Base-by-base conservation (phyloP, 202 grass and related monocot genomes). In the Setaria viridis region DNA sequence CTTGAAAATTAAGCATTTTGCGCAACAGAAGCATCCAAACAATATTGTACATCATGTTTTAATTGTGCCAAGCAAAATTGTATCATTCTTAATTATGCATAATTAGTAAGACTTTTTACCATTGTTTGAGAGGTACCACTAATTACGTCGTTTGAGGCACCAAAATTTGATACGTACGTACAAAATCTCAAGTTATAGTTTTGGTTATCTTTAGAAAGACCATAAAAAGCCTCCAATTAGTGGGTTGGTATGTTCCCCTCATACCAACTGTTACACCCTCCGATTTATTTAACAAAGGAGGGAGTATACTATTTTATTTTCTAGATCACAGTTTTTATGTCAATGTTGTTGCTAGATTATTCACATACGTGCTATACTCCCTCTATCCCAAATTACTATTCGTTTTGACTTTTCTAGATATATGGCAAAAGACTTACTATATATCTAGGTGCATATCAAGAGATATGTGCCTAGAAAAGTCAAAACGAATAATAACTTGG, bases 21-120 rank as follows among this genome's bases (percentile, higher is more conserved):
- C 5, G 35, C 34, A 46, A 82, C 72, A 82, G 77, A 45, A 17
- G 56, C 45, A 56, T n/a, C 45, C 17, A 16, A 88, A 55, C 55
- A 59, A 39, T 19, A 58, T 62, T 39, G 20, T 11, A 35, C 48
- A 39, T 19, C 20, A 15, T 41, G 13, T 58, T 62, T 51, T 25
- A 25, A 25, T 25, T 53, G 5, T 74, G 35, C 19, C 60, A 14
- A 11, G 25, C 2, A 9, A 62, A 62, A 29, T 11, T 59, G 57
- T 21, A 63, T 63, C 4, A 63, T 32, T 4, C 29, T 63, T 63
- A 13, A 32, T 6, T 6, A 63, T 32, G 11, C 29, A 32, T 63
- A 13, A 63, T 6, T 6, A 33, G 0, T 5, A 63, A 0, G 19
- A 20, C 55, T 19, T 62, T 30, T 13, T 33, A 11, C 9, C 0